These are phyloP conservation scores for Botrytis hyacinthi DNA, from an alignment of 2,329 filamentous ascomycete genomes.

Conservation along the genomic window DNA sequence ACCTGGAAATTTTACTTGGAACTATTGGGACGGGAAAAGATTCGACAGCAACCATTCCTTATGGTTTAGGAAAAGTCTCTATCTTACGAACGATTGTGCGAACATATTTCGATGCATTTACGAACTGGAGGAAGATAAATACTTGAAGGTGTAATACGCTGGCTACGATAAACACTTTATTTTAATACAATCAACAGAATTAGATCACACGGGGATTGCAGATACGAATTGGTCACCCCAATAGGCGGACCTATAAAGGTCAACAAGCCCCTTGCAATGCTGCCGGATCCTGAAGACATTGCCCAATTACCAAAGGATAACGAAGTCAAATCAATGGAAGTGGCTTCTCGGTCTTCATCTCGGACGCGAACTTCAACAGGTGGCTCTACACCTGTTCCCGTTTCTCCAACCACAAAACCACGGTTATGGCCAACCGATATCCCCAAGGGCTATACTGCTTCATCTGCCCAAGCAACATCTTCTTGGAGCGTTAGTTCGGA, in stretches of 20 bases:
- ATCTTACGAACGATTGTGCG: not conserved
- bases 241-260: slow-evolving; percentile 7
- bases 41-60: not conserved
- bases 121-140: not conserved
- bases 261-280: slow-evolving; percentile 12
- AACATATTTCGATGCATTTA: slow-evolving; percentile 9
- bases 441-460: slow-evolving; percentile 1
- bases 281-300: not conserved
- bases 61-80: not conserved
- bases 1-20: not conserved
- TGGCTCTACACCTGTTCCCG: not conserved
- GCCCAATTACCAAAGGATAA: not conserved
- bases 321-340: not conserved
- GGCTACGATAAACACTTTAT: not conserved
- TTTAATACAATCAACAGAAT: not conserved
- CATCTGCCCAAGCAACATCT: slow-evolving; percentile 20
- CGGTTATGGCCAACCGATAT: slow-evolving; percentile 18
- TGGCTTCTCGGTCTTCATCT: slow-evolving; percentile 8
- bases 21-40: not conserved
- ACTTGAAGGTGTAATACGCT: not conserved
- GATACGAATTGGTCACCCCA: slow-evolving; percentile 4
- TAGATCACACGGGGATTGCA: not conserved
- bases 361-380: not conserved
- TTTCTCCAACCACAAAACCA: slow-evolving; percentile 13
- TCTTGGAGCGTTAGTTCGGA: slow-evolving; percentile 28